These are phyloP conservation scores for Yamagishiella unicocca DNA, from an alignment of 139 green algal genomes.

Conservation along the genomic window DNA sequence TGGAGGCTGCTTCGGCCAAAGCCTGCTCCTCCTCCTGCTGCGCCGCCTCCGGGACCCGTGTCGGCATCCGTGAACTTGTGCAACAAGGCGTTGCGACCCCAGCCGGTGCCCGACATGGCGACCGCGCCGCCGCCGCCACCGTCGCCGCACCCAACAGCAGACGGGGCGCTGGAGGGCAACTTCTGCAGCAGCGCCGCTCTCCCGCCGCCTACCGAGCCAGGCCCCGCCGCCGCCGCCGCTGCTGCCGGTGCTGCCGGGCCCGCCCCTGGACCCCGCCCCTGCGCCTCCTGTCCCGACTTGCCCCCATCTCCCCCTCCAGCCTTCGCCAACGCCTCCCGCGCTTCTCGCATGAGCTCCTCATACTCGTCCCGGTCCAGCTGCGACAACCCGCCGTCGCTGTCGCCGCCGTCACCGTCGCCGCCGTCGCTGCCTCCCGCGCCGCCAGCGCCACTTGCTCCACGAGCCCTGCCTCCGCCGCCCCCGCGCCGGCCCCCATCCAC, in stretches of 20 bases:
- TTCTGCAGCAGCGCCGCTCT: neutral
- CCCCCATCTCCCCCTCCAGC: neutral
- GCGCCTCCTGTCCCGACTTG: neutral
- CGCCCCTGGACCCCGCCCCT: neutral
- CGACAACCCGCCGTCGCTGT: slow-evolving; percentile 12
- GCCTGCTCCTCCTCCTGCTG: neutral
- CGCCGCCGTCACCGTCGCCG: neutral
- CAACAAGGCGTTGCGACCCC: slow-evolving; percentile 32
- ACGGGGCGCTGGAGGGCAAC: neutral
- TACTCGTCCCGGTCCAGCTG: slow-evolving; percentile 36
- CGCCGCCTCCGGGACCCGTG: neutral
- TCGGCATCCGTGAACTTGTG: slow-evolving; percentile 7
- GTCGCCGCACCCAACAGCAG: neutral
- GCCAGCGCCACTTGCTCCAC: neutral
- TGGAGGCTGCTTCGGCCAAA: slow-evolving; percentile 14
- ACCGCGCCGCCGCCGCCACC: neutral
- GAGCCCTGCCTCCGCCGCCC: neutral
- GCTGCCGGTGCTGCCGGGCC: neutral
- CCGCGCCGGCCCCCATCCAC: neutral
- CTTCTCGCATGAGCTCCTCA: slow-evolving; percentile 32
- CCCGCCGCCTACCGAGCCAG: slow-evolving; percentile 1
- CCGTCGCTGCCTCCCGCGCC: neutral
- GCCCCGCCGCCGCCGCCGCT: neutral
- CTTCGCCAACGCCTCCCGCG: slow-evolving; percentile 29
- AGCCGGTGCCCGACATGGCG: neutral